These are phyloP conservation scores for Debaryomyces fabryi DNA, from an alignment of 1,139 yeast species.

Conservation along the genomic window DNA sequence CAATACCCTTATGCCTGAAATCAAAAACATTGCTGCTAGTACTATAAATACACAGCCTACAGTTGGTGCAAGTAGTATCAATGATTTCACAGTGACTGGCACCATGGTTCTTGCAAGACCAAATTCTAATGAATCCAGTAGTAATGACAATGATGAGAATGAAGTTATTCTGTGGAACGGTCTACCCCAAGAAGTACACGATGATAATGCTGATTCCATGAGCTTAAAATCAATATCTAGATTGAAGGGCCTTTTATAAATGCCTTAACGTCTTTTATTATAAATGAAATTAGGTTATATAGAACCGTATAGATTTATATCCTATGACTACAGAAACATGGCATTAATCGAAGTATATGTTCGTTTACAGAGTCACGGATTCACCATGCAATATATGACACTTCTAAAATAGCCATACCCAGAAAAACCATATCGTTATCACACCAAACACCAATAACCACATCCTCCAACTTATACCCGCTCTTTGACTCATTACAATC, in stretches of 20 bases:
- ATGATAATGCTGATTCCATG: neutral
- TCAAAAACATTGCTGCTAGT: neutral
- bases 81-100: neutral
- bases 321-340: neutral
- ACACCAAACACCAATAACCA: conserved; percentile 73
- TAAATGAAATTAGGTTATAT: conserved; percentile 2
- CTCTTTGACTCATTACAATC: conserved; percentile 80
- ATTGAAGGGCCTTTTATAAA: conserved; percentile 4
- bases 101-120: neutral
- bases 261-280: conserved; percentile 1
- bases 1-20: neutral
- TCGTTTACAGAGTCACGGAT: neutral
- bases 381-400: neutral
- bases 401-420: conserved; percentile 69
- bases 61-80: neutral
- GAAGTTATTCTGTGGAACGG: conserved; percentile 5
- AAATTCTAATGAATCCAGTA: neutral
- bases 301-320: neutral
- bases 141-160: conserved; percentile 1
- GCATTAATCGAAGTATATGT: neutral
- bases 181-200: neutral
- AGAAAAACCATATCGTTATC: conserved; percentile 69
- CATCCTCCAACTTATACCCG: conserved; percentile 77
- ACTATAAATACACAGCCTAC: neutral
- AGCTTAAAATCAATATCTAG: conserved; percentile 7